Evolutionary conservation across 2,329 filamentous ascomycete genomes (phyloP), one percentile per base, ranked within the genome.

Genomic region (Penicillium concentricum): DNA sequence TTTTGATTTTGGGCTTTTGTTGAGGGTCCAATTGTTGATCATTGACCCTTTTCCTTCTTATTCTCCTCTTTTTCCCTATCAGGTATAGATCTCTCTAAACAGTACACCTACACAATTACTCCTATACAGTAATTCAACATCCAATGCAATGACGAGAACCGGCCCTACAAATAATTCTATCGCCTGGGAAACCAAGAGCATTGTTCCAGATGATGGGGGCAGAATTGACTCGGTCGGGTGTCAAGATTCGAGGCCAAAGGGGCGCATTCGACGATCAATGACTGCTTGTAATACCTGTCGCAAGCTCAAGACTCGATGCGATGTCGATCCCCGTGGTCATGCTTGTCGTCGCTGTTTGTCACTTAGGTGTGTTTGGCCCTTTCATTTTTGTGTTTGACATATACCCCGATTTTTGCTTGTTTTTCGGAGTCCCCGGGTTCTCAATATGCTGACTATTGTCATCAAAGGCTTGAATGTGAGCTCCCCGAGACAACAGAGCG

Each of bases 281-380:
- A 73, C 70, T 18, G 71, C 71, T 8, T 73, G 71, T 61, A 69
- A 73, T 61, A 73, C 71, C 20, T 73, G 71, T 52, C 70, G 71
- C 56, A 73, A 73, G 64, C 65, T 73, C 49, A 73, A 73, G 58
- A 73, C 71, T 30, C 65, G 71, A n/a, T 73, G 71, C 45, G 71
- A 73, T 53, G 50, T 72, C 34, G 70, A 72, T 59, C 69, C 70
- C 8, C 69, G 70, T 13, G 69, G 69, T 20, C 70, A 72, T 65
- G 68, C 71, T 38, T 73, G 71, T 56, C 71, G 71, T 47, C 71
- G 71, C 26, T 73, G 71, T 61, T 60, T 73, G 41, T 73, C 71
- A n/a, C 60, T 73, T 35, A 71, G 71, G 71, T 73, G 53, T 37
- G 66, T 66, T 24, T 26, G 20, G 44, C 24, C n/a, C 13, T 51